A percentile compares a stretch with the other conserved stretches of the same genome.
These are phyloP conservation scores for Dendrocalamus sinicus DNA, from an alignment of 176 grass and related monocot species.

Conservation along the genomic window DNA sequence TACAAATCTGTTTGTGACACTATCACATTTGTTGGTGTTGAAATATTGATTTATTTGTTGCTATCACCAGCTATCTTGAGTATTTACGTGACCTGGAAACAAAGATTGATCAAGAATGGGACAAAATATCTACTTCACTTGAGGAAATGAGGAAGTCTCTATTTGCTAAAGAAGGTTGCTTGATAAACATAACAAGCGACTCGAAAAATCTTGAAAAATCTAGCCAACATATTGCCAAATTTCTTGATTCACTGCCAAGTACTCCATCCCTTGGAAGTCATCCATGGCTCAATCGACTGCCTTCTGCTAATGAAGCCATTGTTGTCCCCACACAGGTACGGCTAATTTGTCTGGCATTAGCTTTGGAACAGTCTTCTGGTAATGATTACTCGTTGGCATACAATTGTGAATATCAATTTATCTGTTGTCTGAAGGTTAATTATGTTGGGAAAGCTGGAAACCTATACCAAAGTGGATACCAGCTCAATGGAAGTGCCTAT, in stretches of 20 bases:
- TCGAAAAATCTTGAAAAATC: slow-evolving; percentile 89
- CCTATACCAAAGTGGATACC: slow-evolving; percentile 91
- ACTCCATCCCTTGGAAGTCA: slow-evolving; percentile 51
- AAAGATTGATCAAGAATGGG: slow-evolving; percentile 94
- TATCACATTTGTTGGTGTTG: not conserved
- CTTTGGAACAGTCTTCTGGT: slow-evolving; percentile 17
- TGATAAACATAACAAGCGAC: slow-evolving; percentile 86
- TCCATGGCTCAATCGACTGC: slow-evolving; percentile 72
- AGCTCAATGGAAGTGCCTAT: slow-evolving; percentile 91
- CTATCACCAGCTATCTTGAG: slow-evolving; percentile 82
- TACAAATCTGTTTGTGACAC: not conserved
- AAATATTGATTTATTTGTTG: slow-evolving; percentile 47
- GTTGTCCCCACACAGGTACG: slow-evolving; percentile 94
- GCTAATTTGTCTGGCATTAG: slow-evolving; percentile 20
- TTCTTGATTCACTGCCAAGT: slow-evolving; percentile 85
- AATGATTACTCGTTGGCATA: slow-evolving; percentile 6
- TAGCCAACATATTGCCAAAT: slow-evolving; percentile 69
- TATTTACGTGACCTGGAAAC: slow-evolving; percentile 88
- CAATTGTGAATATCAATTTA: slow-evolving; percentile 29
- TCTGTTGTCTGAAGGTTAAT: slow-evolving; percentile 76
- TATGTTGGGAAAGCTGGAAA: slow-evolving; percentile 98
- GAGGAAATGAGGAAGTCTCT: slow-evolving; percentile 89
- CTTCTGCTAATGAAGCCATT: slow-evolving; percentile 90
- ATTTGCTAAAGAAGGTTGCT: slow-evolving; percentile 74
- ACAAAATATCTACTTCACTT: slow-evolving; percentile 80